Evolutionary conservation across 1,139 yeast species (phyloP), one percentile per base, ranked within the genome.

Genomic region (Yamadazyma songkhlaensis): DNA sequence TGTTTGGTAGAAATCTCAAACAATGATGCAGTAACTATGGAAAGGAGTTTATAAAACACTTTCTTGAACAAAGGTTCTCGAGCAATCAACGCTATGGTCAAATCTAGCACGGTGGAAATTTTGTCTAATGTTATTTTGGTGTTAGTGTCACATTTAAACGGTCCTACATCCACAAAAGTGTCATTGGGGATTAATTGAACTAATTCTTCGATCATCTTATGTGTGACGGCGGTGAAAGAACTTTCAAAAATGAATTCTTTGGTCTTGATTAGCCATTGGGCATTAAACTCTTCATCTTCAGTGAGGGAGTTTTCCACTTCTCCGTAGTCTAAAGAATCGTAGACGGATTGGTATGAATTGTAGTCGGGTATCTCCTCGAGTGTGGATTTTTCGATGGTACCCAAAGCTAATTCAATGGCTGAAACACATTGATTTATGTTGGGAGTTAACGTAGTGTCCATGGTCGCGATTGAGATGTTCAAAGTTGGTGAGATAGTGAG

Each of bases 31-130:
- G 54, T 52, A 3, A 56, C 43, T 12, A 44, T 53, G 4, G 54
- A 44, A 6, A 62, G 35, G 23, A 55, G 39, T 13, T 52, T 57
- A 40, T 54, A 64, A 37, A 54, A 61, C 2, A 53, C 39, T 12
- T 45, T 49, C 38, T 63, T 64, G 24, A 47, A 29, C 6, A 40
- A 37, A 9, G 51, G 40, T 5, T 25, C 20, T 1, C 3, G 4
- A 17, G 40, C 36, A 9, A 46, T 43, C 15, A 57, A 36, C 35
- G 49, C 42, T 6, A 62, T 53, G 30, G 52, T 52, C 32, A 50
- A 50, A 38, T 64, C 71, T 11, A 64, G 43, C 4, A 56, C 28
- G 6, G 52, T 32, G 13, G 55, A 42, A 1, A 62, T 36, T 24
- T 44, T 44, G 39, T 55, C 53, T 37, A 48, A 54, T 25, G 48